These are phyloP conservation scores for Saccharum spontaneum DNA, from an alignment of 176 grass and related monocot genomes.

Conservation along the genomic window DNA sequence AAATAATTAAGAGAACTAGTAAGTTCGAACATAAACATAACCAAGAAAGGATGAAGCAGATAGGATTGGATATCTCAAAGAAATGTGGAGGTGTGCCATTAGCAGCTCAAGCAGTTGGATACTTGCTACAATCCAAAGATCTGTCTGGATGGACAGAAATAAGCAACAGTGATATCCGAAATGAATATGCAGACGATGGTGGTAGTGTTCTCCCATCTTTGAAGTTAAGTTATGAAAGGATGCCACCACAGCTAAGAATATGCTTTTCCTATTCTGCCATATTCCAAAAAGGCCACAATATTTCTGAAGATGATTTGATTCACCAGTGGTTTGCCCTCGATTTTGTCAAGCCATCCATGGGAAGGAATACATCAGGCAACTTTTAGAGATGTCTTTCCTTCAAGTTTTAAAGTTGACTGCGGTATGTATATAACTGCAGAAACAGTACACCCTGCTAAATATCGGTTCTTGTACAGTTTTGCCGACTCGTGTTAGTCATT, in stretches of 20 bases:
- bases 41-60: background rate
- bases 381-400: slow-evolving; percentile 13
- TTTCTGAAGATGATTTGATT: background rate
- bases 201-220: background rate
- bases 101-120: slow-evolving; percentile 1
- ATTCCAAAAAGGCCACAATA: background rate
- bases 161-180: background rate
- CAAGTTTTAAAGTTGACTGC: background rate
- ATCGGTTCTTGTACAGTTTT: no score
- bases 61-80: background rate
- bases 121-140: background rate
- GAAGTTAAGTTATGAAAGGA: background rate
- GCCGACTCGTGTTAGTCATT: no score
- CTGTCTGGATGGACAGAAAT: background rate
- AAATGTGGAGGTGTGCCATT: background rate
- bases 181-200: background rate
- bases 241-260: background rate
- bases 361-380: background rate
- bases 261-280: background rate
- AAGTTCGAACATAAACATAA: no score
- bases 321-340: background rate
- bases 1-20: background rate
- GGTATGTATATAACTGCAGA: no score
- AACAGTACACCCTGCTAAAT: no score
- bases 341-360: background rate